Conservation (phyloP, 208 protist genomes). For the Trypanosoma rangeli region DNA sequence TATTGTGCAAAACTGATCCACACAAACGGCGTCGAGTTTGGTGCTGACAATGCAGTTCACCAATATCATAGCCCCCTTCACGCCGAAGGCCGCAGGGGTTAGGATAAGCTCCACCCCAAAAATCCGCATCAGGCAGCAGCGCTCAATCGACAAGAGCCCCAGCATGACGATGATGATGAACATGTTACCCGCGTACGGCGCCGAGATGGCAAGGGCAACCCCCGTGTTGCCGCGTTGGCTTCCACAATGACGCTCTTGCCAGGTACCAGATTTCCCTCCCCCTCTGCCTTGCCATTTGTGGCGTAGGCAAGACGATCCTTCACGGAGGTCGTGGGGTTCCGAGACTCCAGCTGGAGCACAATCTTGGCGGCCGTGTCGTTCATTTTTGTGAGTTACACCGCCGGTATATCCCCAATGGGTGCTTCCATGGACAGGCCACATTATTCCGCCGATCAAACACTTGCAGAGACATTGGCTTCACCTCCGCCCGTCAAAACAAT, state of each 20-base stretch:
- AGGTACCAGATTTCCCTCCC: conserved; percentile 71
- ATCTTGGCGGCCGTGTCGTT: conserved; percentile 79
- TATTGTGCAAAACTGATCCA: conserved; percentile 86
- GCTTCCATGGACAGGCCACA: conserved; percentile 70
- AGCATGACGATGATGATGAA: conserved; percentile 93
- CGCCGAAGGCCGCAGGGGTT: conserved; percentile 84
- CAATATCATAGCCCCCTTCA: conserved; percentile 86
- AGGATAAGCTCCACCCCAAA: conserved; percentile 90
- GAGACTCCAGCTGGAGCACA: conserved; percentile 83
- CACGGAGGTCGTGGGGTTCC: conserved; percentile 84
- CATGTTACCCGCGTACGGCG: conserved; percentile 78
- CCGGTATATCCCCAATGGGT: conserved; percentile 90
- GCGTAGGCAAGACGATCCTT: conserved; percentile 87
- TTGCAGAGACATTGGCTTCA: conserved; percentile 14
- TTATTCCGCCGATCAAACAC: conserved; percentile 56
- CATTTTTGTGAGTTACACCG: conserved; percentile 84
- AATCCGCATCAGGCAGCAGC: conserved; percentile 77
- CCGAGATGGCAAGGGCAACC: conserved; percentile 85
- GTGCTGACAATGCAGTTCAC: conserved; percentile 73
- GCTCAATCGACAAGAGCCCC: conserved; percentile 90
- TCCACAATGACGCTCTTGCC: conserved; percentile 88
- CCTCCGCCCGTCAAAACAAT: not conserved
- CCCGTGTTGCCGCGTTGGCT: conserved; percentile 91
- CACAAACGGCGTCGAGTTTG: conserved; percentile 75
- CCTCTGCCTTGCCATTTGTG: conserved; percentile 83